These are phyloP conservation scores for Trametopsis cervina DNA, from an alignment of 768 basidiomycete genomes.

Conservation along the genomic window DNA sequence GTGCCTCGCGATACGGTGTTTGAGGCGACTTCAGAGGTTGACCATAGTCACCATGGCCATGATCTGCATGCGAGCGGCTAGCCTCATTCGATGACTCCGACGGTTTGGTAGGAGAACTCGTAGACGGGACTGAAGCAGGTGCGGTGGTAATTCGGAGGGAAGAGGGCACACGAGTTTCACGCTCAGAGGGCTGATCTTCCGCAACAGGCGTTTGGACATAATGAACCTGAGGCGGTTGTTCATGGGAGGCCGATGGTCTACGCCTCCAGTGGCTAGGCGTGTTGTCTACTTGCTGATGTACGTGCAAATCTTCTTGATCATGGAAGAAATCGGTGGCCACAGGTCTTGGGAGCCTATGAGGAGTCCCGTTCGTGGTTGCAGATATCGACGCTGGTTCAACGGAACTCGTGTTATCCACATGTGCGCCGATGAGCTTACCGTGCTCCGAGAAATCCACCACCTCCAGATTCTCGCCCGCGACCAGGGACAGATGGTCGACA, in stretches of 20 bases:
- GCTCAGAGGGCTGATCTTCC: constrained; percentile 1
- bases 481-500: constrained; percentile 32
- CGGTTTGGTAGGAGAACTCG: background rate
- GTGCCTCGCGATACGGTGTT: constrained; percentile 36
- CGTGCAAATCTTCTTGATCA: constrained; percentile 24
- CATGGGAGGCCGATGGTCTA: constrained; percentile 11
- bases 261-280: constrained; percentile 36
- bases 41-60: background rate
- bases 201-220: background rate
- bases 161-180: background rate
- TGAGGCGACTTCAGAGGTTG: constrained; percentile 18
- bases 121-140: background rate
- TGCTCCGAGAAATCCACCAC: constrained; percentile 79
- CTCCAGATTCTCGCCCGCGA: constrained; percentile 58
- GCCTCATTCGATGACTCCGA: background rate
- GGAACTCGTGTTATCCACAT: constrained; percentile 17
- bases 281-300: background rate
- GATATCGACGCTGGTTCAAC: constrained; percentile 18
- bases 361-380: constrained; percentile 15
- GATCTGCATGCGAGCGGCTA: background rate
- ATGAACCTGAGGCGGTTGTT: background rate
- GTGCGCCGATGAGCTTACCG: constrained; percentile 52
- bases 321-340: constrained; percentile 72
- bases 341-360: constrained; percentile 35
- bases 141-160: constrained; percentile 6